Conservation (phyloP, 192 early-diverging fungal genomes). For the Kickxella alabastrina region DNA sequence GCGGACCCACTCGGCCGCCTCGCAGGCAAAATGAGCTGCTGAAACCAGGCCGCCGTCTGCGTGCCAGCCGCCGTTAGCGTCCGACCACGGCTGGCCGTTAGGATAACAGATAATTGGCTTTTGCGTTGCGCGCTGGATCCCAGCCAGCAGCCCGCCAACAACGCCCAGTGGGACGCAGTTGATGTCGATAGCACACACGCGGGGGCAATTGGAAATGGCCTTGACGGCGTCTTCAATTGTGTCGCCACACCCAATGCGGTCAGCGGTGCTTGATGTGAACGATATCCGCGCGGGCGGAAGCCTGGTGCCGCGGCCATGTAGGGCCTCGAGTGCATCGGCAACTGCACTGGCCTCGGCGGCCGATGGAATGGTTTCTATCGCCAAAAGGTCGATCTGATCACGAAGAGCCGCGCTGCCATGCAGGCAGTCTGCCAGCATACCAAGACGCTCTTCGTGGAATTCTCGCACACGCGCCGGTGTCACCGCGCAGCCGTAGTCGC, state of each 20-base stretch:
- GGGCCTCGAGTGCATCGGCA: constrained; percentile 26
- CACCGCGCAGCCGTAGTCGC: constrained; percentile 49
- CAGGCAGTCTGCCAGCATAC: constrained; percentile 27
- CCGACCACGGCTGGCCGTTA: constrained; percentile 54
- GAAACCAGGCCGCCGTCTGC: constrained; percentile 4
- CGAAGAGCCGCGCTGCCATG: constrained; percentile 5
- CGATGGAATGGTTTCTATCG: constrained; percentile 69
- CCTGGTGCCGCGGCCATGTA: too few relatives aligned
- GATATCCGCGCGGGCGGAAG: constrained; percentile 57
- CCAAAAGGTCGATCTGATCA: constrained; percentile 55
- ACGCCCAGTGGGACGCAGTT: constrained; percentile 55
- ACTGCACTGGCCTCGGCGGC: constrained; percentile 55
- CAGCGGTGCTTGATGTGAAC: constrained; percentile 49
- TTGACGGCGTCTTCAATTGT: constrained; percentile 41
- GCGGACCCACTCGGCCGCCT: constrained; percentile 27
- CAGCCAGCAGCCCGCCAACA: constrained; percentile 1
- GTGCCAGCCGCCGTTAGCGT: constrained; percentile 25
- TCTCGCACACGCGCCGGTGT: constrained; percentile 36
- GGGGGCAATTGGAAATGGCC: constrained; percentile 12
- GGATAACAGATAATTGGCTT: constrained; percentile 56
- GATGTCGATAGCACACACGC: constrained; percentile 54
- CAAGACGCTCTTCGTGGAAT: constrained; percentile 56
- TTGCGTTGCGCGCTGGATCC: background rate
- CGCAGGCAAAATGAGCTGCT: constrained; percentile 28
- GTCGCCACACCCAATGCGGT: constrained; percentile 52